These are phyloP conservation scores for Adansonia digitata DNA, from an alignment of 345 rosid species.

Conservation along the genomic window DNA sequence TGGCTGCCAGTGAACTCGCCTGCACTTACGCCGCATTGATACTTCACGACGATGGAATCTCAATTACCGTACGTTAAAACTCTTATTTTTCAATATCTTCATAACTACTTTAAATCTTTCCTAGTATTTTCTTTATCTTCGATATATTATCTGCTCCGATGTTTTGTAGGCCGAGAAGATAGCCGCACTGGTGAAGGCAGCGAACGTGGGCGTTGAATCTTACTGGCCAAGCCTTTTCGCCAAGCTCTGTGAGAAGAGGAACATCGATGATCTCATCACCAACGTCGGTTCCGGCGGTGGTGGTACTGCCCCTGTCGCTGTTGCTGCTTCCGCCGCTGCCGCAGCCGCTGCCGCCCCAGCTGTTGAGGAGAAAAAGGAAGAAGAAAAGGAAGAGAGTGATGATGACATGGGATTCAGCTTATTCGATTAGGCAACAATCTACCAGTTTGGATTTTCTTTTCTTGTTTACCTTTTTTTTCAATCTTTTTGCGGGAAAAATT, in stretches of 20 bases:
- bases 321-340: slow-evolving; percentile 28
- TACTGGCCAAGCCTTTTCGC: slow-evolving; percentile 64
- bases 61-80: slow-evolving; percentile 39
- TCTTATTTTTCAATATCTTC: background rate
- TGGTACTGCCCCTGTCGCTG: slow-evolving; percentile 25
- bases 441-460: background rate
- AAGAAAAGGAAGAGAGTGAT: slow-evolving; percentile 48
- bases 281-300: slow-evolving; percentile 51
- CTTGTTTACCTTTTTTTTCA: background rate
- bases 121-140: no score
- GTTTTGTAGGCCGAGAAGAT: slow-evolving; percentile 75
- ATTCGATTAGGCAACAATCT: slow-evolving; percentile 33
- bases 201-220: slow-evolving; percentile 44
- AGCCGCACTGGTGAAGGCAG: slow-evolving; percentile 40
- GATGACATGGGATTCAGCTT: slow-evolving; percentile 51
- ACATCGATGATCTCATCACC: slow-evolving; percentile 44
- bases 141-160: no score
- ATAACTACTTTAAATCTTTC: no score
- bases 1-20: slow-evolving; percentile 50
- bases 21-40: slow-evolving; percentile 55
- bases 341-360: slow-evolving; percentile 37
- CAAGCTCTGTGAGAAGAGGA: slow-evolving; percentile 51
- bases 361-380: slow-evolving; percentile 48
- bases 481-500: background rate
- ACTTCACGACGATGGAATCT: slow-evolving; percentile 55